phyloP scores from a whole-genome alignment of 345 rosid genomes.

The Microcos paniculata region DNA sequence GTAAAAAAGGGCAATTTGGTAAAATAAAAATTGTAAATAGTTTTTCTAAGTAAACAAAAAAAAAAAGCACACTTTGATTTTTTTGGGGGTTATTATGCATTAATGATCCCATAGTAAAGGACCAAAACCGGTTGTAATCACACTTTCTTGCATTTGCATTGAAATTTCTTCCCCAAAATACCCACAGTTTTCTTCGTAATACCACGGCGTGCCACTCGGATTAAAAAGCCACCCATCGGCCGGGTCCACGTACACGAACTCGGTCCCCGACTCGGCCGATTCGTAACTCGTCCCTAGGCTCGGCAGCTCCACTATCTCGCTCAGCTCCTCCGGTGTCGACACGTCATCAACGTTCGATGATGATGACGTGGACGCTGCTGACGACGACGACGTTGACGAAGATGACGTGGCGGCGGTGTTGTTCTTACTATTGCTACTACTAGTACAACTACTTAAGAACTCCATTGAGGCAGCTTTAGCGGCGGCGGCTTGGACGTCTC shows the following conservation, averaged over 20 bases:
- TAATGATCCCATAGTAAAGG: slow-evolving; percentile 45
- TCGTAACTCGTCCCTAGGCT: slow-evolving; percentile 55
- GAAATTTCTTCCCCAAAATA: slow-evolving; percentile 40
- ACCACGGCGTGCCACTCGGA: slow-evolving; percentile 41
- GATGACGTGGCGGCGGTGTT: background rate
- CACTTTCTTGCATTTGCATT: slow-evolving; percentile 34
- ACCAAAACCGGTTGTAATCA: slow-evolving; percentile 32
- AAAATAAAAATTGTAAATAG: background rate
- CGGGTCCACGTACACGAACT: slow-evolving; percentile 62
- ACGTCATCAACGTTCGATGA: slow-evolving; percentile 33
- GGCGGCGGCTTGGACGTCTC: slow-evolving; percentile 56
- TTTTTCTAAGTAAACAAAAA: background rate
- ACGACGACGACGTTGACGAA: slow-evolving; percentile 4
- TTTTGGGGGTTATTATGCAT: background rate
- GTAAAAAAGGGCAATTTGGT: background rate
- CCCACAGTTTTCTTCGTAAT: slow-evolving; percentile 35
- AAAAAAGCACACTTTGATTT: background rate
- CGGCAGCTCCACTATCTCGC: slow-evolving; percentile 86
- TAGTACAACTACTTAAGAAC: background rate
- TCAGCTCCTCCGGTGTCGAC: slow-evolving; percentile 65
- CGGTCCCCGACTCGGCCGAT: slow-evolving; percentile 43
- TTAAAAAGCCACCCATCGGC: slow-evolving; percentile 35
- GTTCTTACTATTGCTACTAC: background rate
- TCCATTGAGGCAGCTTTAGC: slow-evolving; percentile 53
- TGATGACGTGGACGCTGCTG: slow-evolving; percentile 24